Base-by-base conservation (phyloP, 805 yeast species). In the Ogataea polymorpha region DNA sequence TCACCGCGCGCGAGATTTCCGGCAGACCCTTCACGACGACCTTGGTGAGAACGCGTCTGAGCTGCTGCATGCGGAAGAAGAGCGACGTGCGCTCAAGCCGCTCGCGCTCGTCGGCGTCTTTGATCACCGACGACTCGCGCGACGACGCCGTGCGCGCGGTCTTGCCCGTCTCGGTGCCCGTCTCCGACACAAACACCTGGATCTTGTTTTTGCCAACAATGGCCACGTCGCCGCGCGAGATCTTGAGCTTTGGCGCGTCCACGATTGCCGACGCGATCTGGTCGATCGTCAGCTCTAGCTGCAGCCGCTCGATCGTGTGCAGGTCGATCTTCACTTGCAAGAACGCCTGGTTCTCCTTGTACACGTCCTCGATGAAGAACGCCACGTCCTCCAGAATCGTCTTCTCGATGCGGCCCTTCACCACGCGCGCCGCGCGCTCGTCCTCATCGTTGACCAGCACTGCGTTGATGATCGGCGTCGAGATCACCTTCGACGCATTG, bases 341-440 rank as follows among this genome's bases (percentile, higher is more conserved):
- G 61, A 70, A 89, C 0, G 96, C 87, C 65, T 78, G 71, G 49
- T 77, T 76, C 53, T 86, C 86, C 49, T 79, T 80, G 64, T 90
- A 95, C 11, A 91, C 97, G 67, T 93, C 99, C 64, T 93, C 96
- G 53, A 95, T 86, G 63, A 79, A 89, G 59, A 66, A 86, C 5
- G 95, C 88, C 50, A 93, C 83, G 60, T 95, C 98, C 48, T 82
- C 80, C 46, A 93, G 67, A 39, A 82, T 65, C 0, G 99, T 93
- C 69, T 91, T 93, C 61, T 93, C 99, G 41, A 93, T 78, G 59
- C 99, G 78, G 39, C 99, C 99, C 67, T 93, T 93, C 23, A 93
- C 99, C 52, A 95, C 96, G 65, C 99, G 80, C 0, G 99, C 99
- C 21, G 98, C 97, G 60, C 96, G 84, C 68, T 91, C 98, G 64